Conservation (phyloP, 768 basidiomycete genomes). For the Termitomyces bulborhizus region DNA sequence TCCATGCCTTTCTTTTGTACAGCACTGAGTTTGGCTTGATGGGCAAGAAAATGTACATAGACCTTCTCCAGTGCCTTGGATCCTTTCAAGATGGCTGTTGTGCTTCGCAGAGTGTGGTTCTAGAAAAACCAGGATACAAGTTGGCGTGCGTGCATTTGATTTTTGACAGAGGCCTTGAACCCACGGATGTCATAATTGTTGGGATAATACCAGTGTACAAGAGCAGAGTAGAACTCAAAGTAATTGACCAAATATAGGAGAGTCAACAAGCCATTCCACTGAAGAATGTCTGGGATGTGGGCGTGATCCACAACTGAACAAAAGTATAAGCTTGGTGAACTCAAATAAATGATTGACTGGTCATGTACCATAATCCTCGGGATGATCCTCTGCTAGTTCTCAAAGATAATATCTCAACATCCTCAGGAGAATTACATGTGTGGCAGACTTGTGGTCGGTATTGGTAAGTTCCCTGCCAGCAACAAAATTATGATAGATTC, state of each 20-base stretch:
- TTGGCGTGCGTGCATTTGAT: background rate
- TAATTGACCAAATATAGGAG: no score
- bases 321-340: no score
- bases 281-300: background rate
- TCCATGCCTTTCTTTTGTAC: no score
- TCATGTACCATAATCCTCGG: background rate
- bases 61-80: no score
- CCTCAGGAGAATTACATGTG: no score
- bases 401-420: no score
- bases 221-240: background rate
- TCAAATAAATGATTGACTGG: no score
- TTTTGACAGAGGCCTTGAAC: background rate
- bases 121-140: background rate
- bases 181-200: background rate
- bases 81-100: background rate
- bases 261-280: background rate
- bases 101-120: background rate
- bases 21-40: no score
- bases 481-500: background rate
- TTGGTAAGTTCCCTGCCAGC: no score
- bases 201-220: background rate
- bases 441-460: no score
- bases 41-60: no score
- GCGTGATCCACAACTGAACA: background rate
- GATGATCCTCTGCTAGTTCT: background rate